phyloP scores from a whole-genome alignment of 495 filamentous ascomycete species.

The Penicillium simplicissimum region DNA sequence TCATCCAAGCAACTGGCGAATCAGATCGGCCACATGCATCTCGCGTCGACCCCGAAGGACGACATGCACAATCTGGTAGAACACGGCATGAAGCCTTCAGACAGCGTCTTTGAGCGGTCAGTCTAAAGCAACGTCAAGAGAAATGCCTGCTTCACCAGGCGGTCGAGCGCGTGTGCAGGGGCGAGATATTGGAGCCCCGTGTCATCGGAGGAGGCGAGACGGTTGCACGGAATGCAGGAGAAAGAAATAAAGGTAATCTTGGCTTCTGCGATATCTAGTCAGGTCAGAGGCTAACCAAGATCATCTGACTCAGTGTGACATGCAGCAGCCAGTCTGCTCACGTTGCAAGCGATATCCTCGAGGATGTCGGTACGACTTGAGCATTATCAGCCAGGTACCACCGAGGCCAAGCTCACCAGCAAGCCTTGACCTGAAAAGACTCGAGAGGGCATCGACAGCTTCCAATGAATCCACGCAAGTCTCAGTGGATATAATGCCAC shows the following conservation, averaged over 20 bases:
- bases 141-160: slow-evolving; percentile 1
- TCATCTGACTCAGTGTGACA: slow-evolving; percentile 26
- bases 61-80: not conserved
- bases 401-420: not conserved
- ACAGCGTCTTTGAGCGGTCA: not conserved
- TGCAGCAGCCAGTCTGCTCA: slow-evolving; percentile 29
- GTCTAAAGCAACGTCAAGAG: not conserved
- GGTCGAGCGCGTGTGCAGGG: not conserved
- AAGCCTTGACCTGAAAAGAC: not conserved
- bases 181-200: not conserved
- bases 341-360: slow-evolving; percentile 33
- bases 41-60: not conserved
- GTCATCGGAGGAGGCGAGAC: slow-evolving; percentile 28
- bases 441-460: not conserved
- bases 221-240: slow-evolving; percentile 38
- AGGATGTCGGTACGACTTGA: slow-evolving; percentile 29
- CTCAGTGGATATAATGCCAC: not conserved
- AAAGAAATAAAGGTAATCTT: slow-evolving; percentile 34
- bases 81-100: not conserved
- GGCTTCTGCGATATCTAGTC: not conserved
- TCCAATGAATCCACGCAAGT: not conserved
- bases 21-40: slow-evolving; percentile 2
- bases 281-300: not conserved
- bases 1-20: not conserved
- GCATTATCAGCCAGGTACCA: slow-evolving; percentile 17